A percentile compares a stretch with the other conserved stretches of the same genome.
These are phyloP conservation scores for Aspergillus bertholletiae DNA, from an alignment of 495 filamentous ascomycete species.

Conservation along the genomic window DNA sequence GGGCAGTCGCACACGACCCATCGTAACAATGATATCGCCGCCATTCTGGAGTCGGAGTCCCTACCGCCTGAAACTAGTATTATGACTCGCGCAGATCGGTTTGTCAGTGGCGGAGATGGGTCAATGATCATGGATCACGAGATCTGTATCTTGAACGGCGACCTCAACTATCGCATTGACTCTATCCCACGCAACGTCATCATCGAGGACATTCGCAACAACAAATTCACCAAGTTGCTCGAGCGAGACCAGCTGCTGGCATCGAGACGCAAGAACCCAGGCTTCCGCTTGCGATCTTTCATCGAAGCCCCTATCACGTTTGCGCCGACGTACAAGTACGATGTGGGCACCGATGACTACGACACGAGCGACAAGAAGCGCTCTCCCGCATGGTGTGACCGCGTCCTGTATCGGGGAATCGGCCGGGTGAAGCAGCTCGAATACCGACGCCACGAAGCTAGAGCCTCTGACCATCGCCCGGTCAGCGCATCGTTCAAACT, in stretches of 20 bases:
- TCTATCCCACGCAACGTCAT: constrained; percentile 92
- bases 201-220: constrained; percentile 71
- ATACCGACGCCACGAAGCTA: constrained; percentile 84
- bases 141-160: constrained; percentile 91
- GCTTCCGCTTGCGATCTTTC: constrained; percentile 82
- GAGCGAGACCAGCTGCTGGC: constrained; percentile 92
- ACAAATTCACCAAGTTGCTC: constrained; percentile 84
- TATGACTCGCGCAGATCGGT: constrained; percentile 64
- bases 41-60: constrained; percentile 75
- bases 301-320: constrained; percentile 84
- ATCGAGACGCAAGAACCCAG: constrained; percentile 79
- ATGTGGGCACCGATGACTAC: constrained; percentile 90
- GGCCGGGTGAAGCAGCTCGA: constrained; percentile 82
- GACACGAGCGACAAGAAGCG: constrained; percentile 93
- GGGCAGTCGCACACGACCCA: constrained; percentile 86
- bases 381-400: constrained; percentile 96
- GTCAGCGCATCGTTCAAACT: constrained; percentile 82
- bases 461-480: constrained; percentile 87
- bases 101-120: constrained; percentile 86
- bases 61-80: constrained; percentile 65
- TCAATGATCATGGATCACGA: constrained; percentile 97
- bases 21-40: constrained; percentile 89
- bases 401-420: constrained; percentile 78
- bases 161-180: constrained; percentile 98
- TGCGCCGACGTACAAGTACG: constrained; percentile 96